A percentile compares a stretch with the other conserved stretches of the same genome.
These are phyloP conservation scores for Kitagawia praeruptora DNA, from an alignment of 129 eudicot genomes.

Conservation along the genomic window DNA sequence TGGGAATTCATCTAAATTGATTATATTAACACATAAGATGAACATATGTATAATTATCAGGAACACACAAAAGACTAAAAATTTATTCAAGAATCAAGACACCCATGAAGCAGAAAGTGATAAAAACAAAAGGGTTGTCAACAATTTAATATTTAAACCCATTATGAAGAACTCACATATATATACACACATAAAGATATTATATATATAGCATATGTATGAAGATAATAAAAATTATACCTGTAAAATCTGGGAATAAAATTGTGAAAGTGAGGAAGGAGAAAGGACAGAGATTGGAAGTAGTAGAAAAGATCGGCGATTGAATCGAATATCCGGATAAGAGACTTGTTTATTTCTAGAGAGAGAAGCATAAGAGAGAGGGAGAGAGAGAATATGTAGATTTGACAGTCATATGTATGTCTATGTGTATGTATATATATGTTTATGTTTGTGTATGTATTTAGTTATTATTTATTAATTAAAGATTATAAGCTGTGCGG, in stretches of 20 bases:
- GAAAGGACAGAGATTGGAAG: constrained; percentile 11
- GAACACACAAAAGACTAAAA: not conserved
- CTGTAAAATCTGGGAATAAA: constrained; percentile 48
- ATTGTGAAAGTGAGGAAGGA: constrained; percentile 17
- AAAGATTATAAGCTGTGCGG: too few relatives aligned
- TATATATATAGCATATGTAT: not conserved
- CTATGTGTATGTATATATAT: not conserved
- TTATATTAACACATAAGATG: not conserved
- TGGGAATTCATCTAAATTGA: not conserved
- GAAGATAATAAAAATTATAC: constrained; percentile 19
- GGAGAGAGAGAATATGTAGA: constrained; percentile 40
- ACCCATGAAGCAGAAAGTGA: constrained; percentile 1
- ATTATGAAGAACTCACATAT: constrained; percentile 13
- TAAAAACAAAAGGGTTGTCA: not conserved
- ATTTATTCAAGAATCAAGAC: not conserved
- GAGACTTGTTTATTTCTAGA: constrained; percentile 10
- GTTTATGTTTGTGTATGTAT: not conserved
- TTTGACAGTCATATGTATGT: constrained; percentile 48
- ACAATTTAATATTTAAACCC: not conserved
- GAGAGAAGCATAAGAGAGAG: too few relatives aligned
- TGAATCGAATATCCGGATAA: constrained; percentile 26
- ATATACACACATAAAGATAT: not conserved
- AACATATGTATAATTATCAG: not conserved
- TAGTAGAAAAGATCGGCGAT: constrained; percentile 31
- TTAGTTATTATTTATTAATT: too few relatives aligned